Conservation (phyloP, 2,329 filamentous ascomycete species). For the Curvularia hawaiiensis region DNA sequence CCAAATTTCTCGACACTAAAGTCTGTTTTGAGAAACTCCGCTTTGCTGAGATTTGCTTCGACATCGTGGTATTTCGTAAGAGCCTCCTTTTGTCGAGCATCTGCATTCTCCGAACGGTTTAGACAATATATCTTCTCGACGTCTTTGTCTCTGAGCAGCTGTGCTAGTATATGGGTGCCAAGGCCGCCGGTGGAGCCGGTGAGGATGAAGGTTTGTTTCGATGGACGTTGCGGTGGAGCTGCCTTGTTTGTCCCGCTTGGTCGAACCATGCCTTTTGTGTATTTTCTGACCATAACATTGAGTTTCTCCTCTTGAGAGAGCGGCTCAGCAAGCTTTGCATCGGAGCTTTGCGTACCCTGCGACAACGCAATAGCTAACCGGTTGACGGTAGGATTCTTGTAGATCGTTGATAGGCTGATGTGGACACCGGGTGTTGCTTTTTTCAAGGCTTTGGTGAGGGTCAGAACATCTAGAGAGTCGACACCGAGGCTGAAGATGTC, state of each 20-base stretch:
- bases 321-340: neutral
- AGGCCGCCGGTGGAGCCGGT: conserved; percentile 36
- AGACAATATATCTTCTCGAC: conserved; percentile 30
- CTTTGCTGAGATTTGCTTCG: conserved; percentile 13
- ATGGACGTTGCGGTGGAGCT: neutral
- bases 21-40: conserved; percentile 2
- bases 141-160: conserved; percentile 19
- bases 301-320: conserved; percentile 4
- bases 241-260: neutral
- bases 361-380: neutral
- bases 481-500: conserved; percentile 6
- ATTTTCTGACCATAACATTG: conserved; percentile 5
- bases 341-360: neutral
- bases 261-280: conserved; percentile 1
- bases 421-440: neutral
- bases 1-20: conserved; percentile 43
- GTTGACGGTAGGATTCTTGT: conserved; percentile 2
- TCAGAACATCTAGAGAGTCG: conserved; percentile 6
- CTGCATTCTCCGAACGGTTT: conserved; percentile 25
- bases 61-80: conserved; percentile 6
- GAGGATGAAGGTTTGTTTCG: conserved; percentile 18
- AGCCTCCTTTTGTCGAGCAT: conserved; percentile 13
- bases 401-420: conserved; percentile 3
- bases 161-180: conserved; percentile 27
- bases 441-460: conserved; percentile 6